Evolutionary conservation across 805 yeast genomes (phyloP), one percentile per base, ranked within the genome.

Genomic region (Zygosaccharomyces gambellarensis): DNA sequence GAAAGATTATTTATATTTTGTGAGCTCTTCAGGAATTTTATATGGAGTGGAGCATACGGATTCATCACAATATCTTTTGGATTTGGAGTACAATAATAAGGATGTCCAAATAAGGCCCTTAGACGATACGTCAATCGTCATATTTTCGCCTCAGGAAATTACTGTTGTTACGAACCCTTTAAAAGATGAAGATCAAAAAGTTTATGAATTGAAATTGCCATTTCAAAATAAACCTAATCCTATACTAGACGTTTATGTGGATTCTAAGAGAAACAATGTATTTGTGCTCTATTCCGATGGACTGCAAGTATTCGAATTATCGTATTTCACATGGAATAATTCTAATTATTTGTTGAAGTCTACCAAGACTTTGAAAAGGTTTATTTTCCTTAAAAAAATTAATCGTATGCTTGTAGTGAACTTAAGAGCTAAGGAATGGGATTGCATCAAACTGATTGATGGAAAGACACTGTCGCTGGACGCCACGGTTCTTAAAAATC

Each of bases 371-470:
- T 30, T 39, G 8, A 54, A 65, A 39, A 53, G 44, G 34, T 59
- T 58, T 45, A 10, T 57, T 3, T 59, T 48, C 43, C 29, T 63
- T 17, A 39, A 48, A 25, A 59, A 54, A 30, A 49, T 65, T 14
- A 62, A 63, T 34, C 48, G 69, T 34, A 54, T 65, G 61, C 50
- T 64, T 4, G 54, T 64, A 6, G 43, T 55, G 5, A 64, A 58
- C 42, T 36, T 51, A 11, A 54, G 56, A 21, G 50, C 54, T 11
- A 46, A 49, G 4, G 61, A 61, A 21, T 59, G 67, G 61, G 59
- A 61, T 42, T 62, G 63, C 44, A 42, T 62, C 19, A 64, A 62
- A 44, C 42, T 63, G 23, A 54, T 52, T 5, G 62, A 60, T 43
- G 68, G 69, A 6, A 63, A 59, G 47, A 40, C 52, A 0, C 43